phyloP scores from a whole-genome alignment of 2,329 filamentous ascomycete genomes.

The Colletotrichum sansevieriae region DNA sequence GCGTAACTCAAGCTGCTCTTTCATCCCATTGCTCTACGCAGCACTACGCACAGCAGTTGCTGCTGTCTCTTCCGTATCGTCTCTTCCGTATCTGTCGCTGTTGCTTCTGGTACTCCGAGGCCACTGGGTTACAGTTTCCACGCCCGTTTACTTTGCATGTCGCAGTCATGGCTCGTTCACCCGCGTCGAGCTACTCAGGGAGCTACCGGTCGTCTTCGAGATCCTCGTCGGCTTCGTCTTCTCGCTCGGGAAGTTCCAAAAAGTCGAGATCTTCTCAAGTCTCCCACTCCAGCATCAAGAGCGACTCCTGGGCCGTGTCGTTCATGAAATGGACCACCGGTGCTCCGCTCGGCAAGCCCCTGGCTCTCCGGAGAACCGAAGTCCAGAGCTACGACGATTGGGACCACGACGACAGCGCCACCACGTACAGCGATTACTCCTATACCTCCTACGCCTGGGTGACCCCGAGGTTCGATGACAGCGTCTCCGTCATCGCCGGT shows the following conservation, averaged over 20 bases:
- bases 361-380: constrained; percentile 38
- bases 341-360: constrained; percentile 28
- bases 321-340: constrained; percentile 42
- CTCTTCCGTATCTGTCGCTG: background rate
- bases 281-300: constrained; percentile 37
- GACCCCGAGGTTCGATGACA: constrained; percentile 37
- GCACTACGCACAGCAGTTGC: background rate
- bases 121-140: background rate
- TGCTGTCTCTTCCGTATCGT: background rate
- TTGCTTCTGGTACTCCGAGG: constrained; percentile 11
- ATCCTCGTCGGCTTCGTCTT: constrained; percentile 27
- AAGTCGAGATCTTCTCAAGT: constrained; percentile 38
- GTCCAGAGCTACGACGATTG: constrained; percentile 29
- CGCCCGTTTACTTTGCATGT: background rate
- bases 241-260: constrained; percentile 38
- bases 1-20: too few relatives aligned
- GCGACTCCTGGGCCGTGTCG: constrained; percentile 35
- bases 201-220: constrained; percentile 36
- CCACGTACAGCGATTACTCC: constrained; percentile 25
- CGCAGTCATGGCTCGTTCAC: constrained; percentile 34
- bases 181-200: constrained; percentile 35
- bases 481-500: constrained; percentile 36
- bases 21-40: background rate
- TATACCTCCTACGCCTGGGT: constrained; percentile 40
- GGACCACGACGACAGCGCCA: constrained; percentile 29